Evolutionary conservation across 1,284 basidiomycete genomes (phyloP), one percentile per base, ranked within the genome.

Genomic region (Agroathelia rolfsii): DNA sequence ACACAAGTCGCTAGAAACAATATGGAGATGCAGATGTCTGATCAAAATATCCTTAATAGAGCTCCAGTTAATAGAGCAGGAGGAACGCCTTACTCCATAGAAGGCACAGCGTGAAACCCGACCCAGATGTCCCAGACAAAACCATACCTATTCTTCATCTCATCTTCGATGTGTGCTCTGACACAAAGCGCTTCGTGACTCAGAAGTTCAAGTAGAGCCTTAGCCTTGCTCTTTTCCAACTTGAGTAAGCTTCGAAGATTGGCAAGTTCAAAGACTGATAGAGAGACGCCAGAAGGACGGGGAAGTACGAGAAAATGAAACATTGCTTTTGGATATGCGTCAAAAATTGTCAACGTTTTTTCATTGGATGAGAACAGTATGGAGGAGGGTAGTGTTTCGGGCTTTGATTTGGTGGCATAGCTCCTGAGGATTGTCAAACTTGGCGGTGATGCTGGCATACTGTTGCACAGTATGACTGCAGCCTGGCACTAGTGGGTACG

Each of bases 91-190:
- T 51, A 84, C 82, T 68, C 64, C 76, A 85, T 75, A 16, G 81
- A 83, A 15, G 73, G 88, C 3, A 76, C 67, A 0, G 80, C 81
- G 54, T 98, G 94, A 53, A 98, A 96, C 1, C 93, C 94, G 2
- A 65, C 62, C 63, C 76, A 75, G 13, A 93, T 62, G 11, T 65
- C 69, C 89, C 90, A 94, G 40, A 70, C 71, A 54, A 80, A 87
- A 3, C 84, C 84, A 40, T 82, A 78, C 6, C 69, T 64, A 44
- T 71, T 68, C 24, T 66, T 39, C 94, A 97, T 96, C 55, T 93
- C 88, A 29, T 75, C 70, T 42, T 76, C 64, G 30, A 96, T 78
- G 47, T 76, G 66, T 37, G 59, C 62, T 40, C 66, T 69, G 23
- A 78, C 52, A 11, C 55, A 54, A 23, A 62, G 50, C 1, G 80